Evolutionary conservation across 306 rosid genomes (phyloP).

Genomic region (Gastrolobium villosum): DNA sequence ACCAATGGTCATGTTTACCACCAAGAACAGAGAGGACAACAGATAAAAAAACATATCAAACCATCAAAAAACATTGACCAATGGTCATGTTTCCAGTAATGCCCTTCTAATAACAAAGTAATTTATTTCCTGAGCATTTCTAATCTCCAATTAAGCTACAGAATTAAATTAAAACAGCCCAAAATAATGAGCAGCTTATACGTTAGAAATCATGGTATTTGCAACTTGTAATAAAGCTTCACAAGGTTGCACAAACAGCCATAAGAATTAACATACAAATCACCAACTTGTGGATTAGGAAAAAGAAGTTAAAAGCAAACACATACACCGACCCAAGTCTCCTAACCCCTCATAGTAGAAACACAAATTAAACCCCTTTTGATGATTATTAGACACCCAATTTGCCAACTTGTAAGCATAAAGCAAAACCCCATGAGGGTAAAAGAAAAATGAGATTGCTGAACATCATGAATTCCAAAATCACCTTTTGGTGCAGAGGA

Average conservation of each 20-base stretch:
- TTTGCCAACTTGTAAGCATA: not conserved
- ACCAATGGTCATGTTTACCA: not conserved
- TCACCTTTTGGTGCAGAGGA: conserved; percentile 67
- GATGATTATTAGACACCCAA: not conserved
- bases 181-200: not conserved
- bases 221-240: not conserved
- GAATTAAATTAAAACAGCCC: not conserved
- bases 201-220: not conserved
- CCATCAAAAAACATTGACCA: too few species aligned
- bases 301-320: not conserved
- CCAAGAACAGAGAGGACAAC: not conserved
- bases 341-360: not conserved
- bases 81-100: too few species aligned
- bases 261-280: not conserved
- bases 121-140: not conserved
- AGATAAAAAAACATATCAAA: conserved; percentile 6
- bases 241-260: not conserved
- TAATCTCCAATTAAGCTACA: not conserved
- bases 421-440: conserved; percentile 4
- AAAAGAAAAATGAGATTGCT: not conserved
- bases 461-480: not conserved
- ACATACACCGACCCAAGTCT: not conserved
- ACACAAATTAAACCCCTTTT: conserved; percentile 10
- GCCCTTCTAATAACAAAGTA: too few species aligned
- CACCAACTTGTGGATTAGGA: not conserved